Evolutionary conservation across 495 filamentous ascomycete genomes (phyloP).

Genomic region (Cladorrhinum samala): DNA sequence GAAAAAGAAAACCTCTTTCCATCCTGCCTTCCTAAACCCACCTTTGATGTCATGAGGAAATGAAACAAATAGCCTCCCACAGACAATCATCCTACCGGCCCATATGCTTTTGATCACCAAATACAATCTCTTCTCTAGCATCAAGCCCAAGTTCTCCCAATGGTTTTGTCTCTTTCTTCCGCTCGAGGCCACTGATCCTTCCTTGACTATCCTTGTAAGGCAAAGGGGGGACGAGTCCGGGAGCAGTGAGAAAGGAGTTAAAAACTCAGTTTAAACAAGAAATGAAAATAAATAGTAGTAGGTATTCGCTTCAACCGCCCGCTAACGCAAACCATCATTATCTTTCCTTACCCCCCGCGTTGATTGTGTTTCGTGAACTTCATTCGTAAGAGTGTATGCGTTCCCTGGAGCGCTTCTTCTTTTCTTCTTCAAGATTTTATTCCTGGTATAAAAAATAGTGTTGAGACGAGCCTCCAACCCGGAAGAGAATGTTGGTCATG

Average conservation of each 20-base stretch:
- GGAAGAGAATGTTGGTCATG: conserved; percentile 3
- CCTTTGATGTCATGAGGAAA: not conserved
- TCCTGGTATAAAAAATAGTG: not conserved
- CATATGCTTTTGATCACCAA: too few species aligned
- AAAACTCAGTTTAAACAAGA: not conserved
- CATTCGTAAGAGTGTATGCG: conserved; percentile 2
- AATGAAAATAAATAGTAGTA: not conserved
- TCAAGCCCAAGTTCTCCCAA: too few species aligned
- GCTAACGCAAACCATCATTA: not conserved
- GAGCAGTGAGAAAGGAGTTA: too few species aligned
- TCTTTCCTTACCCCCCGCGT: not conserved
- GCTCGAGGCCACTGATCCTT: too few species aligned
- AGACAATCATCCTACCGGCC: not conserved
- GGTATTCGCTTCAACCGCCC: not conserved
- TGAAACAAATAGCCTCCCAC: not conserved
- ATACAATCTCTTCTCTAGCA: too few species aligned
- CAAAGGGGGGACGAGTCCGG: not conserved
- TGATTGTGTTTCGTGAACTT: not conserved
- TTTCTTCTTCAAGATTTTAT: not conserved
- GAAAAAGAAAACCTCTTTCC: not conserved
- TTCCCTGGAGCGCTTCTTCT: conserved; percentile 6
- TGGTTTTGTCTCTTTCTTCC: too few species aligned
- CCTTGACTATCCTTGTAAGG: too few species aligned
- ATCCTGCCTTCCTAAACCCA: not conserved
- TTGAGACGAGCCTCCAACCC: not conserved